A percentile compares a stretch with the other conserved stretches of the same genome.
phyloP scores from a whole-genome alignment of 108 stramenopile genomes.

The Ochromonas danica region DNA sequence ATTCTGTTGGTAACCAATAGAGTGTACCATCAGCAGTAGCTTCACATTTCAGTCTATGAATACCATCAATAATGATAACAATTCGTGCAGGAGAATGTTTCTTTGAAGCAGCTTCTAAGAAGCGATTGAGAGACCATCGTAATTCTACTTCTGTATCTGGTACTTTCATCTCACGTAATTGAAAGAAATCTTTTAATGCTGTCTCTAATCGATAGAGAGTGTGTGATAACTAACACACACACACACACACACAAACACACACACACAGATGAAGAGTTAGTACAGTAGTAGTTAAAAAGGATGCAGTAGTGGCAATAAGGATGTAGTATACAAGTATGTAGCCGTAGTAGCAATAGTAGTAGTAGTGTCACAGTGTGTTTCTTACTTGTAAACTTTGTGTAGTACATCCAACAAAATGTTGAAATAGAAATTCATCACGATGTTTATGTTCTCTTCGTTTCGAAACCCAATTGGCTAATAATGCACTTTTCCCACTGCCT shows the following conservation, averaged over 20 bases:
- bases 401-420: constrained; percentile 60
- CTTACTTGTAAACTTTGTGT: constrained; percentile 10
- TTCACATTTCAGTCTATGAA: constrained; percentile 46
- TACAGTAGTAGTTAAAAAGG: no score
- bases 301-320: no score
- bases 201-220: constrained; percentile 48
- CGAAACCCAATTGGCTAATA: constrained; percentile 58
- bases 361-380: background rate
- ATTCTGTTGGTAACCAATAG: constrained; percentile 60
- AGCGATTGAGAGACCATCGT: constrained; percentile 56
- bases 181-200: constrained; percentile 55
- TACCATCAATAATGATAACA: constrained; percentile 55
- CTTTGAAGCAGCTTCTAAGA: constrained; percentile 59
- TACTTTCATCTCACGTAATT: constrained; percentile 62
- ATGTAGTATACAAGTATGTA: no score
- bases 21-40: constrained; percentile 52
- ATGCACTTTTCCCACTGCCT: constrained; percentile 59
- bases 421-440: constrained; percentile 59
- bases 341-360: no score
- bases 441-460: constrained; percentile 43
- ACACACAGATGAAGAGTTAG: no score
- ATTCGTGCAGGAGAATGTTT: constrained; percentile 58
- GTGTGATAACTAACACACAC: constrained; percentile 11
- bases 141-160: constrained; percentile 58
- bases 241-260: no score